Conservation (phyloP, 495 filamentous ascomycete genomes). For the Xylaria scruposa region DNA sequence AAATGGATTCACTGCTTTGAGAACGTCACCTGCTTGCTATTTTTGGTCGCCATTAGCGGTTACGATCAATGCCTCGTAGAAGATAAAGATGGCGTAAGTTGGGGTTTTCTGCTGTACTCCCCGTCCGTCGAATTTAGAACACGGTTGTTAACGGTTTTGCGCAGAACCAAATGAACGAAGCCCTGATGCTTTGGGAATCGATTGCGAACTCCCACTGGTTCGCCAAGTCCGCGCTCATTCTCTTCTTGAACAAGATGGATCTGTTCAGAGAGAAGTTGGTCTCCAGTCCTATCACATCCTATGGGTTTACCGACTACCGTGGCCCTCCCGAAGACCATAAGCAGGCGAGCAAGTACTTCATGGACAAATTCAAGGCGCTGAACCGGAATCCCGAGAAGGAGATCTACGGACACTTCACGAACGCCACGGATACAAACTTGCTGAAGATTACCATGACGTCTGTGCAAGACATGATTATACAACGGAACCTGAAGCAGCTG, state of each 20-base stretch:
- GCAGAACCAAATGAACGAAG: slow-evolving; percentile 99
- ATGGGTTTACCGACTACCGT: slow-evolving; percentile 90
- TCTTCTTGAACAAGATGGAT: slow-evolving; percentile 99
- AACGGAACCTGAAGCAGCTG: slow-evolving; percentile 92
- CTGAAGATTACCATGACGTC: slow-evolving; percentile 97
- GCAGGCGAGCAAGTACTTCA: slow-evolving; percentile 63
- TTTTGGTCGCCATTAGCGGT: slow-evolving; percentile 93
- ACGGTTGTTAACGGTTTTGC: slow-evolving; percentile 31
- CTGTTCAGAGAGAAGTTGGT: slow-evolving; percentile 90
- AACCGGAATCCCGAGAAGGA: slow-evolving; percentile 86
- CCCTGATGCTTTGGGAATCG: slow-evolving; percentile 96
- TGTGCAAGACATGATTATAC: slow-evolving; percentile 99
- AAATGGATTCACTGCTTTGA: slow-evolving; percentile 99
- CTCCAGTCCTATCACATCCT: slow-evolving; percentile 79
- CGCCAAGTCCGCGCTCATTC: slow-evolving; percentile 90
- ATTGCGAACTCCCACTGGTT: slow-evolving; percentile 99
- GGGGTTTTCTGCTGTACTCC: not conserved
- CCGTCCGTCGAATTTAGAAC: not conserved
- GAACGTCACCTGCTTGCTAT: slow-evolving; percentile 90
- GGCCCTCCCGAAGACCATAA: slow-evolving; percentile 53
- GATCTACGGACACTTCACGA: slow-evolving; percentile 92
- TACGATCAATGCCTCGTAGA: slow-evolving; percentile 98
- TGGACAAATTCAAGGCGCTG: slow-evolving; percentile 85
- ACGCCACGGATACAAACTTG: slow-evolving; percentile 93
- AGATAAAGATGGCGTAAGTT: slow-evolving; percentile 92